Percentiles rank a stretch among this genome's conserved stretches.
Evolutionary conservation across 352 stramenopile genomes (phyloP).

Genomic region (Pythium utonaiense): DNA sequence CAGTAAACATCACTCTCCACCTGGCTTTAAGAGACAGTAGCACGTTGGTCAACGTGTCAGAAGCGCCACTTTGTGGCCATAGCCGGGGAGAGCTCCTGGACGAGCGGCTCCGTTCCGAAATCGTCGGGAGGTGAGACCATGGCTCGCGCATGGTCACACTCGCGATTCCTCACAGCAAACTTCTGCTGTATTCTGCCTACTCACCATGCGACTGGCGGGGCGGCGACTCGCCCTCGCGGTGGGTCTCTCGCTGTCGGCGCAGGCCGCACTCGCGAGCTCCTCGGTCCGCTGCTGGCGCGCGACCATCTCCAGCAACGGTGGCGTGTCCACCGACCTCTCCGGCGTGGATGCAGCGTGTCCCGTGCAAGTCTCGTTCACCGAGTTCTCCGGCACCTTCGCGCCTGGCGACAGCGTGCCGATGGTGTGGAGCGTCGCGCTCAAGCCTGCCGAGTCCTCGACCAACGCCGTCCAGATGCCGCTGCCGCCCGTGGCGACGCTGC

Average conservation of each 20-base stretch:
- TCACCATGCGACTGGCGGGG: not conserved
- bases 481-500: constrained; percentile 29
- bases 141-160: too few species aligned
- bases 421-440: constrained; percentile 39
- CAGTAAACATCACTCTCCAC: not conserved
- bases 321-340: not conserved
- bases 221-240: not conserved
- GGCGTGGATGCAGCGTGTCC: constrained; percentile 3
- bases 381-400: constrained; percentile 31
- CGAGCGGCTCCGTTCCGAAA: not conserved
- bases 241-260: not conserved
- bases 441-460: constrained; percentile 13
- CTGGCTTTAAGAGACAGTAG: not conserved
- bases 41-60: not conserved
- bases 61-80: not conserved
- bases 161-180: not conserved
- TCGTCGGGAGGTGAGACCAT: not conserved
- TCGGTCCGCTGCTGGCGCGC: constrained; percentile 18
- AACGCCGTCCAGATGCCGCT: constrained; percentile 48
- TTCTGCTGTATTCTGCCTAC: not conserved
- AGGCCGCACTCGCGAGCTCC: not conserved
- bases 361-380: constrained; percentile 28
- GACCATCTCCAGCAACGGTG: not conserved
- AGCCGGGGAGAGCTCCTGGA: not conserved
- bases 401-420: constrained; percentile 40